Percentiles rank a stretch among this genome's conserved stretches.
phyloP scores from a whole-genome alignment of 1,284 basidiomycete genomes.

The Hypsizygus ulmarius region DNA sequence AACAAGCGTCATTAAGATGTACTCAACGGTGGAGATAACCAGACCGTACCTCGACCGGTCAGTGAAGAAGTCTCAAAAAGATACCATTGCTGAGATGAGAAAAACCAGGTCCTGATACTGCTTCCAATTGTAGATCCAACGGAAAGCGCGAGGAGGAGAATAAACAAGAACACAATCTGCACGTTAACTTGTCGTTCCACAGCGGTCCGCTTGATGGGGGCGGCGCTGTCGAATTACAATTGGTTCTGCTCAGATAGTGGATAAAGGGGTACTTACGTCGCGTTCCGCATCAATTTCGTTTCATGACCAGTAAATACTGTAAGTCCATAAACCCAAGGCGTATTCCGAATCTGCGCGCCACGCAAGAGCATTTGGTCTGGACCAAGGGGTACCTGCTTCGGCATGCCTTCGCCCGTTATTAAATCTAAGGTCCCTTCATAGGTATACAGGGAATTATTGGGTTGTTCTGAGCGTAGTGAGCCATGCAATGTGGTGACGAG shows the following conservation, averaged over 20 bases:
- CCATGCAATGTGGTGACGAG: slow-evolving; percentile 78
- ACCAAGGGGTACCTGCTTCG: slow-evolving; percentile 85
- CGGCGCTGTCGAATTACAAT: slow-evolving; percentile 52
- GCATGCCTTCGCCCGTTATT: slow-evolving; percentile 51
- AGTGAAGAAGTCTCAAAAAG: slow-evolving; percentile 59
- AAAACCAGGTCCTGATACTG: slow-evolving; percentile 89
- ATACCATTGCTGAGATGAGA: slow-evolving; percentile 83
- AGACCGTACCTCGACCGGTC: slow-evolving; percentile 55
- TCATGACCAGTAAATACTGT: slow-evolving; percentile 97
- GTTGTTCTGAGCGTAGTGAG: slow-evolving; percentile 89
- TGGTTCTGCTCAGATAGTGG: background rate
- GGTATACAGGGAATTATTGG: slow-evolving; percentile 97
- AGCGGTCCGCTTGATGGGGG: slow-evolving; percentile 95
- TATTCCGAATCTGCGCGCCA: slow-evolving; percentile 95
- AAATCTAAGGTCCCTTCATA: slow-evolving; percentile 87
- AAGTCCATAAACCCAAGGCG: slow-evolving; percentile 94
- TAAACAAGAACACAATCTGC: slow-evolving; percentile 96
- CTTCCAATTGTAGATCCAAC: slow-evolving; percentile 91
- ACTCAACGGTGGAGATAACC: background rate
- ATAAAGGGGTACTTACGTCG: slow-evolving; percentile 63
- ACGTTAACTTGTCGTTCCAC: slow-evolving; percentile 96
- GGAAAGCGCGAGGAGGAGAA: slow-evolving; percentile 83
- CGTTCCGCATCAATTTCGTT: slow-evolving; percentile 96
- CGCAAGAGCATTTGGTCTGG: slow-evolving; percentile 94
- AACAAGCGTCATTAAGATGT: slow-evolving; percentile 10